Evolutionary conservation across 768 basidiomycete species (phyloP).

Genomic region (Collybia nuda): DNA sequence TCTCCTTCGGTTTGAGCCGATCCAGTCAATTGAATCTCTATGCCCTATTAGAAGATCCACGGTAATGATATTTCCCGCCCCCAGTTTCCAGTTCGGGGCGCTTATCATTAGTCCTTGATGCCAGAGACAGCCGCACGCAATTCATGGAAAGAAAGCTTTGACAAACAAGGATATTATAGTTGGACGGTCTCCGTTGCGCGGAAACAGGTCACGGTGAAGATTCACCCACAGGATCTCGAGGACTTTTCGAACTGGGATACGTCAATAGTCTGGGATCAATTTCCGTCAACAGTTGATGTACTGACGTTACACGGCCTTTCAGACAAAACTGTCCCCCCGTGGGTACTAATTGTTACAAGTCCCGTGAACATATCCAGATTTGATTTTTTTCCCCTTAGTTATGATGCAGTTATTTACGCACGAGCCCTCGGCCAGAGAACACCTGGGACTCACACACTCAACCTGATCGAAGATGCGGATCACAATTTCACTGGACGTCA

Average conservation of each 20-base stretch:
- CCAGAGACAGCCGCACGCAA: slow-evolving; percentile 29
- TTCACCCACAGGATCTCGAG: slow-evolving; percentile 61
- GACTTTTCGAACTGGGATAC: slow-evolving; percentile 66
- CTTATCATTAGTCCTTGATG: slow-evolving; percentile 6
- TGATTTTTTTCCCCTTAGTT: slow-evolving; percentile 43
- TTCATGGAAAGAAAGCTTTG: slow-evolving; percentile 50
- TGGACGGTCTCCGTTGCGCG: slow-evolving; percentile 70
- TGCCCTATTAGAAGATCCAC: slow-evolving; percentile 35
- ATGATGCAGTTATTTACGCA: slow-evolving; percentile 72
- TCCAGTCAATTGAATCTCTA: slow-evolving; percentile 5
- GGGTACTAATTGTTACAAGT: slow-evolving; percentile 23
- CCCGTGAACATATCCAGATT: not conserved
- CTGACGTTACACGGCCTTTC: slow-evolving; percentile 75
- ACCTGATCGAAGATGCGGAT: slow-evolving; percentile 72
- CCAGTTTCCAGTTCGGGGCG: slow-evolving; percentile 5
- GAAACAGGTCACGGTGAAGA: slow-evolving; percentile 47
- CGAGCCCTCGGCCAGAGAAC: slow-evolving; percentile 52
- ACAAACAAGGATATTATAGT: slow-evolving; percentile 57
- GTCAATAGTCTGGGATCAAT: slow-evolving; percentile 64
- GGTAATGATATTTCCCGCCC: slow-evolving; percentile 30
- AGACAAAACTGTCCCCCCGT: slow-evolving; percentile 72
- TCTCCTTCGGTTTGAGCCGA: not conserved
- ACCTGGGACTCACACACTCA: slow-evolving; percentile 70
- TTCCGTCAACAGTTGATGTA: slow-evolving; percentile 65
- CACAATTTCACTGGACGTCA: slow-evolving; percentile 75